phyloP scores from a whole-genome alignment of 1,284 basidiomycete genomes.

The Tilletia setariae region DNA sequence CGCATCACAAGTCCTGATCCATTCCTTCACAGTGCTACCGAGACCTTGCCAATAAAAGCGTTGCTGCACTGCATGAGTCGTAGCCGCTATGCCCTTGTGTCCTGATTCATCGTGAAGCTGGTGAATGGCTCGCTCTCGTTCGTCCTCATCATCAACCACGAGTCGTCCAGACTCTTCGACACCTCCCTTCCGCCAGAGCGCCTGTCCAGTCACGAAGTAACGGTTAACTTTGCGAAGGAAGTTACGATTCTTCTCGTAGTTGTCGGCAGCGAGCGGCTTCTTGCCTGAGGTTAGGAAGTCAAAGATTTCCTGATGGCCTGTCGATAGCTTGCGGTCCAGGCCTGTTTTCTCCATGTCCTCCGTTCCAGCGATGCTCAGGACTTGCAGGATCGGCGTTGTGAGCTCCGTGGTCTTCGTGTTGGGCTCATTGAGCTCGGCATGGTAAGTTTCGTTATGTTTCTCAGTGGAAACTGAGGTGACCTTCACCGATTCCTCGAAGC shows the following conservation, averaged over 20 bases:
- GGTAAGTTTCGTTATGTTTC: too few relatives aligned
- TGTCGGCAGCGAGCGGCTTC: not conserved
- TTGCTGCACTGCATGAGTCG: not conserved
- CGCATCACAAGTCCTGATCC: not conserved
- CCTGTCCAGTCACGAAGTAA: not conserved
- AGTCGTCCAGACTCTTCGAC: not conserved
- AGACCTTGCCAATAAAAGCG: not conserved
- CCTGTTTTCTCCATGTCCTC: too few relatives aligned
- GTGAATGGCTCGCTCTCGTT: not conserved
- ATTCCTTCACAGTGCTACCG: not conserved
- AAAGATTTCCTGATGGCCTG: not conserved
- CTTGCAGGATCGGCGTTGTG: too few relatives aligned
- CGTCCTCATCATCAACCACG: not conserved
- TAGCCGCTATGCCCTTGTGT: not conserved
- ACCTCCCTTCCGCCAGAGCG: not conserved
- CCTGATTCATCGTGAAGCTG: not conserved
- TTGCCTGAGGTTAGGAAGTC: not conserved
- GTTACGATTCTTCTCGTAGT: not conserved
- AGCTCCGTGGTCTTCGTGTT: too few relatives aligned
- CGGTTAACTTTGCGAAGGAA: not conserved
- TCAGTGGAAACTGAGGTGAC: too few relatives aligned
- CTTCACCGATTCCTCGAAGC: not conserved
- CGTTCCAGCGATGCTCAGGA: too few relatives aligned
- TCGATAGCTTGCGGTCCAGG: too few relatives aligned
- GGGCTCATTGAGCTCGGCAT: too few relatives aligned